Base-by-base conservation (phyloP, 208 protist genomes). In the Naegleria fowleri region DNA sequence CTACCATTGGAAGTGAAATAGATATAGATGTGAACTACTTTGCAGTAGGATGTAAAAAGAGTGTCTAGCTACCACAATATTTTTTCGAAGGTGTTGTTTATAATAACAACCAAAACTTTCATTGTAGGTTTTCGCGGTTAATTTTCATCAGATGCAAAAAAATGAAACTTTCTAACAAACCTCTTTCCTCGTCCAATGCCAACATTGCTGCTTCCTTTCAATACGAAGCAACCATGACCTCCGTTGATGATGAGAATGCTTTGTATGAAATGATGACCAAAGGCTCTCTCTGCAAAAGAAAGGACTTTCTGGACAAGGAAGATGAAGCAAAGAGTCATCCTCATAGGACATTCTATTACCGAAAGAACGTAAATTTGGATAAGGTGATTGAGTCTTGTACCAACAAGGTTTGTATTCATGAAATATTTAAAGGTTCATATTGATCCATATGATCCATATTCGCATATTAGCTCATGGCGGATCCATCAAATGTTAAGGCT, bases 401-500 rank as follows among this genome's bases (percentile, higher is more conserved):
- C 5, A 43, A 76, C 19, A 92, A 92, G 39, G 83, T 87, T 36
- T 51, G 83, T 52, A 15, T 51, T 29, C n/a, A 15, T 29, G 6
- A n/a, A 15, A 39, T 36, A 51, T 2, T 51, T 7, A 15, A 39
- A 5, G 2, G n/a, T 83, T 83, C n/a, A n/a, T n/a, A n/a, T n/a
- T n/a, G n/a, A n/a, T n/a, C n/a, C n/a, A n/a, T n/a, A n/a, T n/a
- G n/a, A 16, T 83, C 0, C 22, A 38, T 13, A 9, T 48, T 48
- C 43, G 7, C 7, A 9, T 48, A 7, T 48, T 48, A 48, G 43
- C 43, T 48, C 43, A 48, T 48, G 1, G 43, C 43, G 43, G 95
- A 92, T 3, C 16, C 29, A 36, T 93, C 25, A 39, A 96, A 95
- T 90, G 93, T 95, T 5, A 94, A 95, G 87, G 97, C 96, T 91